Evolutionary conservation across 129 eudicot genomes (phyloP).

Genomic region (Gnaphalium uliginosum): DNA sequence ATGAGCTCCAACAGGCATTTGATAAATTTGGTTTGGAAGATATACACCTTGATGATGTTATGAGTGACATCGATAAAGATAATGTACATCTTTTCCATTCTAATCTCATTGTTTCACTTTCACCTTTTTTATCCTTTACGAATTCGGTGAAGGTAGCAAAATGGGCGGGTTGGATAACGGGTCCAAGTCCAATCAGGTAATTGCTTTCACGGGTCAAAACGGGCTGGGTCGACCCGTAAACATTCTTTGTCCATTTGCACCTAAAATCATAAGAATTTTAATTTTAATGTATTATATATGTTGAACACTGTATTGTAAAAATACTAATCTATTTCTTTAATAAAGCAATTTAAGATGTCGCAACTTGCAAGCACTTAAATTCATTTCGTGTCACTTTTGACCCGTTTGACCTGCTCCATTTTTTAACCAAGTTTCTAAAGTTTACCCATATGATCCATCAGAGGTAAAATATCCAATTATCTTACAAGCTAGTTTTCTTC

Average conservation of each 20-base stretch:
- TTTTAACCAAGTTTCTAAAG: not conserved
- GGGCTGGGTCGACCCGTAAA: not conserved
- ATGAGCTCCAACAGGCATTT: constrained; percentile 86
- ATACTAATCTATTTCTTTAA: not conserved
- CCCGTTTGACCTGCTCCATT: not conserved
- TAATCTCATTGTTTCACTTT: not conserved
- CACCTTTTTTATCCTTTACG: not conserved
- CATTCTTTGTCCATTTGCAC: not conserved
- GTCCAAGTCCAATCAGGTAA: not conserved
- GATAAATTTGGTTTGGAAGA: constrained; percentile 79
- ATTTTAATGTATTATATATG: not conserved
- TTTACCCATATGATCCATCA: not conserved
- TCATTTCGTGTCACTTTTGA: not conserved
- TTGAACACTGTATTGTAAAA: not conserved
- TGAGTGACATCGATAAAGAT: constrained; percentile 83
- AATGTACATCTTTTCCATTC: constrained; percentile 45
- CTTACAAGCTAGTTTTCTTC: constrained; percentile 10
- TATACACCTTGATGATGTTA: constrained; percentile 67
- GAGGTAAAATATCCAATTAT: constrained; percentile 12
- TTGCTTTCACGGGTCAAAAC: not conserved
- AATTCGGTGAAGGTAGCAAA: not conserved
- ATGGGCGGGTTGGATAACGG: constrained; percentile 1
- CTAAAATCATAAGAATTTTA: not conserved
- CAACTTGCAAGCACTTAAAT: not conserved
- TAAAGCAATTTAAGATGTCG: not conserved